A percentile compares a stretch with the other conserved stretches of the same genome.
These are phyloP conservation scores for Phyllosticta paracitricarpa DNA, from an alignment of 2,329 filamentous ascomycete species.

Conservation along the genomic window DNA sequence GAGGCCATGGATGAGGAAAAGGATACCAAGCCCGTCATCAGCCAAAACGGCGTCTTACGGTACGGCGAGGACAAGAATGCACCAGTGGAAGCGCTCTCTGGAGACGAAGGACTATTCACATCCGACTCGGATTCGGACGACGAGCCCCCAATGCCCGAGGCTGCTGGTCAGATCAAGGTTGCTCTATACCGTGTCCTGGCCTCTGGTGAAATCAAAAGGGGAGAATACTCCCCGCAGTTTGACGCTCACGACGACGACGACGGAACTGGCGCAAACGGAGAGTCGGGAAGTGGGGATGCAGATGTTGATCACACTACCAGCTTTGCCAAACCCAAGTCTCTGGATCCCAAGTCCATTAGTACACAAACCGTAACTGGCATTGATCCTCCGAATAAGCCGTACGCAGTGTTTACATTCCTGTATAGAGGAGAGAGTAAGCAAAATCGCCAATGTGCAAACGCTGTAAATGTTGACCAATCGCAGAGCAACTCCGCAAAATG, in stretches of 20 bases:
- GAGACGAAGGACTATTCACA: conserved; percentile 54
- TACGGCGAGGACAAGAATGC: conserved; percentile 70
- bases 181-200: conserved; percentile 91
- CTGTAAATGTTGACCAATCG: conserved; percentile 1
- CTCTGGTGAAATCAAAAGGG: conserved; percentile 93
- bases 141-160: conserved; percentile 79
- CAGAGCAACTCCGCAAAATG: conserved; percentile 94
- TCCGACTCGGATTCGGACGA: conserved; percentile 66
- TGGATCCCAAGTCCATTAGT: conserved; percentile 95
- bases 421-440: conserved; percentile 87
- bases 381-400: conserved; percentile 90
- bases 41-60: conserved; percentile 53
- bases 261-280: conserved; percentile 39
- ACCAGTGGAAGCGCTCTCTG: conserved; percentile 62
- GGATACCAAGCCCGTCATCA: conserved; percentile 23
- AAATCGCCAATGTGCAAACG: background rate
- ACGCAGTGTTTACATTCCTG: conserved; percentile 95
- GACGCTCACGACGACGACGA: conserved; percentile 95
- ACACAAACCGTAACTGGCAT: conserved; percentile 99
- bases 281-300: conserved; percentile 55
- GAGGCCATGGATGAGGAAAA: conserved; percentile 27
- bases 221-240: conserved; percentile 96
- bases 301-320: conserved; percentile 96
- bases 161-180: conserved; percentile 95
- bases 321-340: conserved; percentile 90